Base-by-base conservation (phyloP, 805 yeast species). In the Saccharomycopsis sp. region DNA sequence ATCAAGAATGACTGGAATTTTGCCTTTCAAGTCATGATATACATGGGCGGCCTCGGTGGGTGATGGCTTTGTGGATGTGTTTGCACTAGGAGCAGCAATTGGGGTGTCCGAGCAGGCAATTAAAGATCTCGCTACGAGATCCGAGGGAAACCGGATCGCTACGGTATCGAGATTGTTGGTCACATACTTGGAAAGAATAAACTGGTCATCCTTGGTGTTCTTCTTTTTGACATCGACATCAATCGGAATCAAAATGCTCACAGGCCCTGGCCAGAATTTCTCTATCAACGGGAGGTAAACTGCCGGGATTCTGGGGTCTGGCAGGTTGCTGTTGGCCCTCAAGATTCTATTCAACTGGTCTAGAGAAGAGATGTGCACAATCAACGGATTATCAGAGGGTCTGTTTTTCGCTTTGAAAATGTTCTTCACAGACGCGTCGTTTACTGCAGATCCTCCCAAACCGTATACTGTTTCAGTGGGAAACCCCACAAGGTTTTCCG, bases 381-480 rank as follows among this genome's bases (percentile, higher is more conserved):
- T 94, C 61, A 94, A 73, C 2, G 99, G 99, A 66, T 94, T 94
- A 70, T 94, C 99, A 3, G 95, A 83, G 0, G 99, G 99, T 62
- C 99, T 77, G 67, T 91, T 90, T 66, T 94, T 94, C 24, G 97
- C 98, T 24, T 71, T 75, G 69, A 91, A 94, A 8, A 94, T 94
- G 51, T 84, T 80, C 58, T 71, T 68, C 1, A 91, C 97, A 0
- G 95, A 80, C 3, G 80, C 82, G 55, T 90, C 90, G 56, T 76
- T 78, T 53, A 89, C 73, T 0, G 96, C 88, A 2, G 91, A 85
- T 0, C 94, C 99, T 0, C 97, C 99, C 0, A 94, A 76, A 0
- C 99, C 99, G 69, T 94, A 94, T 0, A 94, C 99, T 0, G 99
- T 94, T 68, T 94, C 99, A 0, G 99, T 89, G 1, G 99, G 99